Percentiles rank a stretch among this genome's conserved stretches.
These are phyloP conservation scores for Colletotrichum trifolii DNA, from an alignment of 2,329 filamentous ascomycete genomes.

Conservation along the genomic window DNA sequence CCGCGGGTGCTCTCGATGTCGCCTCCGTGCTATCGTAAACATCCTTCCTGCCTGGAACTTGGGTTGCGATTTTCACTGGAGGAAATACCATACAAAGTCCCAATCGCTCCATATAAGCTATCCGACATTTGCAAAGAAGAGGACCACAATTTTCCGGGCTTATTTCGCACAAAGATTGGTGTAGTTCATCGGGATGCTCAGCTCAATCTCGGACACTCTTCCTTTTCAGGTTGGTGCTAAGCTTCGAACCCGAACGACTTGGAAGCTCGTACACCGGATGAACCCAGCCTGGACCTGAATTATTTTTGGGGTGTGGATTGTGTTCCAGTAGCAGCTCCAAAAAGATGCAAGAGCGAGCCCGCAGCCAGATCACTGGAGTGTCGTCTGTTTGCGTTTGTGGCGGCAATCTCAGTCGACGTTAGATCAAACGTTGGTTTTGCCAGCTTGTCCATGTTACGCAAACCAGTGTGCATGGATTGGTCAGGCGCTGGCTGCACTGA, in stretches of 20 bases:
- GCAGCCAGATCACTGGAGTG: too few species aligned
- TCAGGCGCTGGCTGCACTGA: too few species aligned
- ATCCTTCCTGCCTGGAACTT: constrained; percentile 19
- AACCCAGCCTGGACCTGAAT: constrained; percentile 14
- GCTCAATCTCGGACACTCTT: constrained; percentile 36
- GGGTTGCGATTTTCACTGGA: constrained; percentile 26
- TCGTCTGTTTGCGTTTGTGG: too few species aligned
- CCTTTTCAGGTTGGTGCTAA: constrained; percentile 36
- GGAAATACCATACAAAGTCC: constrained; percentile 26
- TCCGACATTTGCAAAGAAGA: background rate
- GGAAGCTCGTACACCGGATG: constrained; percentile 28
- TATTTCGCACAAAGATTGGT: constrained; percentile 17
- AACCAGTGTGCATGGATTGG: too few species aligned
- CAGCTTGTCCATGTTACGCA: too few species aligned
- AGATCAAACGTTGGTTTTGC: too few species aligned
- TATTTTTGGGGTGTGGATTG: too few species aligned
- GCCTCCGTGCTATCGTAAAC: constrained; percentile 21
- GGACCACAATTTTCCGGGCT: constrained; percentile 13
- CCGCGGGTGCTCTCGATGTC: constrained; percentile 16
- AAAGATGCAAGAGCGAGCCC: too few species aligned
- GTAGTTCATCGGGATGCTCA: constrained; percentile 28
- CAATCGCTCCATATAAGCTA: constrained; percentile 16
- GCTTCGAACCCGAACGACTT: constrained; percentile 17
- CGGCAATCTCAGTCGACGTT: too few species aligned
- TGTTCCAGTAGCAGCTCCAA: too few species aligned